Evolutionary conservation across 768 basidiomycete species (phyloP).

Genomic region (Leccinum subtestaceum): DNA sequence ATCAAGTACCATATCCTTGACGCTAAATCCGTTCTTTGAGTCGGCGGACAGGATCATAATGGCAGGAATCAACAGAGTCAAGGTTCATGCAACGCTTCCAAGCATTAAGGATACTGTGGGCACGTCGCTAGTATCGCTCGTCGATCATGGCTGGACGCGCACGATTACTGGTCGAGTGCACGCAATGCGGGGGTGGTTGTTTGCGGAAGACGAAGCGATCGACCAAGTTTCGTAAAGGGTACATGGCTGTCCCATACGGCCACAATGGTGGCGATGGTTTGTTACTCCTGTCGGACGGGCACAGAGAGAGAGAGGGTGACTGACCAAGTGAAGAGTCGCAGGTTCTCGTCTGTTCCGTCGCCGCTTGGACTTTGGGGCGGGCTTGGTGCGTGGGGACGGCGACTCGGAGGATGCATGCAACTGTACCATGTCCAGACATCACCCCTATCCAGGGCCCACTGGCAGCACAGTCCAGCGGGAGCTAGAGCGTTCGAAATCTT

Average conservation of each 20-base stretch:
- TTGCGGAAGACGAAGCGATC: conserved; percentile 79
- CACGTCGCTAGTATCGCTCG: conserved; percentile 11
- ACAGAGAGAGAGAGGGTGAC: conserved; percentile 10
- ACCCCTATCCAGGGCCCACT: no score
- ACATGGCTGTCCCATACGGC: conserved; percentile 71
- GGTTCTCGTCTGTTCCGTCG: conserved; percentile 84
- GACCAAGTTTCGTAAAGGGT: conserved; percentile 75
- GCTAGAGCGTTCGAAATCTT: no score
- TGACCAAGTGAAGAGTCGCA: conserved; percentile 72
- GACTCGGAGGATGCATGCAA: conserved; percentile 11
- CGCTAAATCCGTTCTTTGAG: no score
- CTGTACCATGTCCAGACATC: conserved; percentile 22
- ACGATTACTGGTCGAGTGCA: conserved; percentile 68
- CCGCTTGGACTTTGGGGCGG: conserved; percentile 58
- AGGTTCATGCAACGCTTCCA: no score
- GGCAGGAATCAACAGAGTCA: no score
- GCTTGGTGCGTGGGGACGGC: conserved; percentile 42
- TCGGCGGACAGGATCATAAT: no score
- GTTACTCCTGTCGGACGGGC: not conserved
- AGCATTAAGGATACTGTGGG: conserved; percentile 48
- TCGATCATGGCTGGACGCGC: not conserved
- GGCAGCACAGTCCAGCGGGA: no score
- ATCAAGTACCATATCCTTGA: no score
- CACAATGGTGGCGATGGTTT: not conserved
- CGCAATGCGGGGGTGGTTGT: conserved; percentile 81